Evolutionary conservation across 1,284 basidiomycete species (phyloP).

Genomic region (Ceratobasidium sp.): DNA sequence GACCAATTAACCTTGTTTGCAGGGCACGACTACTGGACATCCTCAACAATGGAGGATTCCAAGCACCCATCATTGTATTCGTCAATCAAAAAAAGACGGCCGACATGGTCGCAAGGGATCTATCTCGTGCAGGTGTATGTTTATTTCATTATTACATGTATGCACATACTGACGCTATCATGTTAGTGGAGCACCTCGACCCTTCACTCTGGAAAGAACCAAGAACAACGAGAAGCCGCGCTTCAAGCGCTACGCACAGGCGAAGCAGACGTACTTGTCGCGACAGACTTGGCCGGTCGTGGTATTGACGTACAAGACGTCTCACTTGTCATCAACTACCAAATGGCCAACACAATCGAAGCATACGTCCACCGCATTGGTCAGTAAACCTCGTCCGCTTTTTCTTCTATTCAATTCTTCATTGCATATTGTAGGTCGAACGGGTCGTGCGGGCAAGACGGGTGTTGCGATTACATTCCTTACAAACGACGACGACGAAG

Average conservation of each 20-base stretch:
- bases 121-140: slow-evolving; percentile 81
- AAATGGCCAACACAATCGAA: slow-evolving; percentile 96
- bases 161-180: slow-evolving; percentile 21
- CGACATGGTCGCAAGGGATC: slow-evolving; percentile 92
- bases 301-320: slow-evolving; percentile 99
- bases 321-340: slow-evolving; percentile 94
- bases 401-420: background rate
- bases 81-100: slow-evolving; percentile 99
- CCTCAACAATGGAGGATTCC: slow-evolving; percentile 81
- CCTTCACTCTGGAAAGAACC: slow-evolving; percentile 95
- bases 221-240: slow-evolving; percentile 94
- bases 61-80: slow-evolving; percentile 96
- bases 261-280: slow-evolving; percentile 85
- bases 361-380: slow-evolving; percentile 98
- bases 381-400: slow-evolving; percentile 50
- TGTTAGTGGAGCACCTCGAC: slow-evolving; percentile 84
- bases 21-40: slow-evolving; percentile 88
- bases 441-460: slow-evolving; percentile 94
- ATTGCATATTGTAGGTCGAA: slow-evolving; percentile 68
- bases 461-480: slow-evolving; percentile 95
- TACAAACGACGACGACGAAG: slow-evolving; percentile 94
- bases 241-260: slow-evolving; percentile 86
- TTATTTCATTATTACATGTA: background rate
- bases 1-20: slow-evolving; percentile 20
- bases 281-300: slow-evolving; percentile 96